Evolutionary conservation across 2,329 filamentous ascomycete species (phyloP), one percentile per base, ranked within the genome.

Genomic region (Dothideomycetes sp.): DNA sequence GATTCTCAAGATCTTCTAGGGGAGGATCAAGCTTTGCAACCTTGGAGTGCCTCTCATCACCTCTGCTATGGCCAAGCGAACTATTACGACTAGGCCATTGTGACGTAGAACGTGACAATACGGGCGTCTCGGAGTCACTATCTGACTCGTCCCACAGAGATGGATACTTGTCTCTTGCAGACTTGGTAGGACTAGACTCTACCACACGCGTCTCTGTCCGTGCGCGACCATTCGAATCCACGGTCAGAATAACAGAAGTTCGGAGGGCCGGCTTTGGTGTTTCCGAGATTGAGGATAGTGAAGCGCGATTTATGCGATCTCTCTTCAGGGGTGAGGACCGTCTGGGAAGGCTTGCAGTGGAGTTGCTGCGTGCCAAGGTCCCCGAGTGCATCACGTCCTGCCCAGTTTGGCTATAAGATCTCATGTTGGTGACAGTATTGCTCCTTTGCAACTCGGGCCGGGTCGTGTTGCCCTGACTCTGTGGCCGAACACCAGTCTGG

Each of bases 311-410:
- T 37, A 47, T 52, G 24, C 60, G 63, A 42, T 60, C 54, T 7
- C 66, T 57, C 50, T 70, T 70, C 16, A 69, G 43, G 1, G 67
- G 67, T 12, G 67, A 70, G 3, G 63, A 58, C 22, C 61, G 62
- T 10, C 66, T 59, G 30, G 62, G 60, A 16, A 65, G 59, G 29
- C 59, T 55, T 40, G 44, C 50, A 43, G 50, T 35, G 24, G 47
- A 55, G 37, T 47, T 52, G 43, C 50, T 56, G 3, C 52, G 45
- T 38, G 34, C 47, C 4, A 54, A 38, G 4, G 45, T 36, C 10
- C 48, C 47, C 33, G 55, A 52, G 11, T 61, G 60, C 24, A 56
- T 48, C 1, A 54, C 53, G 19, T 44, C 37, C 17, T 52, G 47
- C 10, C 45, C 43, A 34, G 41, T 42, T 17, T 46, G 46, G 36